Evolutionary conservation across 768 basidiomycete species (phyloP), one percentile per base, ranked within the genome.

Genomic region (Cyathus striatus): DNA sequence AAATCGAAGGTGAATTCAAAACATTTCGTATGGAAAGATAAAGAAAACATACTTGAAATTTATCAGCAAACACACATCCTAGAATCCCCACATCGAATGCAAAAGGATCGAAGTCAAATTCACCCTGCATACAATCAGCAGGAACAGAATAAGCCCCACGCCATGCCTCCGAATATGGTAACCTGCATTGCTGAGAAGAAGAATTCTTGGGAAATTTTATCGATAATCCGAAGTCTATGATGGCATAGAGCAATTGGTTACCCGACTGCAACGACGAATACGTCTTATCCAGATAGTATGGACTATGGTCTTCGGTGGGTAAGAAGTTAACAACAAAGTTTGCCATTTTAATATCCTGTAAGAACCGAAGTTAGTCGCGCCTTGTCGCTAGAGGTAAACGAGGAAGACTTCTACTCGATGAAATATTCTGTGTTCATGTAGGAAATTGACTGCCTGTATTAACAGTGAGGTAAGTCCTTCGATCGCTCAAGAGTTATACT

Each of bases 201-300:
- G 43, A 13, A 20, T 49, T 44, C 10, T 2, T 9, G 2, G 53
- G 50, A 36, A 51, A 48, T 3, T 26, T 45, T 1, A 40, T 12
- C 7, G 48, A 51, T 4, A 38, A 9, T 9, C 47, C 53, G 23
- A 51, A 54, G 37, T 54, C 53, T 16, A 48, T 38, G 14, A 43
- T 37, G 7, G 41, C 50, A 33, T 49, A 54, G n/a, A n/a, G n/a
- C 9, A 30, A n/a, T 30, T n/a, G 27, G n/a, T 30, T n/a, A 9
- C n/a, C 9, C 9, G 27, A 9, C n/a, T n/a, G n/a, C n/a, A n/a
- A n/a, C 27, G 27, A 30, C 7, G 27, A 7, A 30, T 9, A n/a
- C n/a, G 9, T 7, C 27, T 30, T 30, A 7, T 30, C 27, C 27
- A 9, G 27, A 9, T 30, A 30, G 9, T 30, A 7, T 7, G 27